These are phyloP conservation scores for Dissoconium aciculare DNA, from an alignment of 2,329 filamentous ascomycete genomes.

Conservation along the genomic window DNA sequence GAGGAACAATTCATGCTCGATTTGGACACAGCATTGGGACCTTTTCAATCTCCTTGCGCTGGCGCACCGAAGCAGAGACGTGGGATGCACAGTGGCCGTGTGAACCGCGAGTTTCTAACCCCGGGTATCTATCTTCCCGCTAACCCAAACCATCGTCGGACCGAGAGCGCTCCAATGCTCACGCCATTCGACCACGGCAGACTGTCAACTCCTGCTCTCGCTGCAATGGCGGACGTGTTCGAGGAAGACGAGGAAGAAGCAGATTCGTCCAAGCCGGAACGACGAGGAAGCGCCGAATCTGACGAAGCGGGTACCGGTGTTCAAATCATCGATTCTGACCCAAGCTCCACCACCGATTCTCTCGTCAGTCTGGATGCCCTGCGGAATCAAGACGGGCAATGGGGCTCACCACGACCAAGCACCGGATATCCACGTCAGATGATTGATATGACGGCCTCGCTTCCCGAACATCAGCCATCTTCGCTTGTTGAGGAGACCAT, in stretches of 20 bases:
- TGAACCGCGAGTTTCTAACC: conserved; percentile 52
- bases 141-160: conserved; percentile 43
- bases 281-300: conserved; percentile 7
- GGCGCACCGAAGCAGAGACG: conserved; percentile 54
- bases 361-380: conserved; percentile 9
- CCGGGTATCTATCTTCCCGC: conserved; percentile 51
- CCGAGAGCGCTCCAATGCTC: conserved; percentile 68
- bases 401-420: conserved; percentile 13
- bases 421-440: no score
- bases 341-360: conserved; percentile 3
- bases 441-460: conserved; percentile 4
- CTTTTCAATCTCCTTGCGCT: conserved; percentile 63
- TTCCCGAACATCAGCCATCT: conserved; percentile 16
- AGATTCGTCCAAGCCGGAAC: conserved; percentile 8
- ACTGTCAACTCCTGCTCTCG: conserved; percentile 26
- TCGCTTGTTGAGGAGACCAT: conserved; percentile 24
- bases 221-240: conserved; percentile 74
- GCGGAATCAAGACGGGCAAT: conserved; percentile 11
- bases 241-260: conserved; percentile 59
- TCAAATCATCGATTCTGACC: conserved; percentile 20
- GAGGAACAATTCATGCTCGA: conserved; percentile 77
- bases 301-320: conserved; percentile 17
- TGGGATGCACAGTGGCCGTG: conserved; percentile 61
- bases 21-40: conserved; percentile 79
- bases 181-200: conserved; percentile 49